These are phyloP conservation scores for Solanum pinnatisectum DNA, from an alignment of 257 asterid genomes.

Conservation along the genomic window DNA sequence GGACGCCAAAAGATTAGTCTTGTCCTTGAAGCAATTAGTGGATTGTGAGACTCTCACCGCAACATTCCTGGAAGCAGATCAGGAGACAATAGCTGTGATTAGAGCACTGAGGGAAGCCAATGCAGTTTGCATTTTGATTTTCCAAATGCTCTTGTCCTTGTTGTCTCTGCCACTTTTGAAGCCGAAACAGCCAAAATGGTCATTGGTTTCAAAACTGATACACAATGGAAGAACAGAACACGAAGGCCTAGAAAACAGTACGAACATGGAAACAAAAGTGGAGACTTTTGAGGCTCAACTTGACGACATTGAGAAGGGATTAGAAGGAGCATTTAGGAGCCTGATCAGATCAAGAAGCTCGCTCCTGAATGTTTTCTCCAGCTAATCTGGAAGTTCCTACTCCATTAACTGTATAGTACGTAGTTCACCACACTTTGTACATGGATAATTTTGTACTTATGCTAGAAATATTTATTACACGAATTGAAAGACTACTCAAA, in stretches of 20 bases:
- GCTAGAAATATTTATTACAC: background rate
- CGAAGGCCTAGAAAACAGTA: conserved; percentile 1
- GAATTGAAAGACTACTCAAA: background rate
- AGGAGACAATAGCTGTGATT: conserved; percentile 15
- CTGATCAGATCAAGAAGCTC: conserved; percentile 1
- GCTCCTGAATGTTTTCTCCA: background rate
- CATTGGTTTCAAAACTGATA: conserved; percentile 16
- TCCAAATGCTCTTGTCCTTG: conserved; percentile 6
- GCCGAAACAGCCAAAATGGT: conserved; percentile 20
- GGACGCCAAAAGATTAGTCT: conserved; percentile 3
- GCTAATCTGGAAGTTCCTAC: background rate
- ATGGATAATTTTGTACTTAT: background rate
- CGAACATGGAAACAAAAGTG: background rate
- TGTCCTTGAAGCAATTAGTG: conserved; percentile 1
- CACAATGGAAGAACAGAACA: conserved; percentile 6
- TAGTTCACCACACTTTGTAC: background rate
- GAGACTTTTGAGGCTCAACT: conserved; percentile 11
- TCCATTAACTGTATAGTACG: background rate
- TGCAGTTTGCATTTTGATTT: conserved; percentile 3
- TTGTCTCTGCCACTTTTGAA: conserved; percentile 17
- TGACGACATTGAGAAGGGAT: background rate
- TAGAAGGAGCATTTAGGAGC: conserved; percentile 1
- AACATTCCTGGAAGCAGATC: conserved; percentile 12
- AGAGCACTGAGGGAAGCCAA: conserved; percentile 19
- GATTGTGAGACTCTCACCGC: conserved; percentile 2